Evolutionary conservation across 129 eudicot species (phyloP), one percentile per base, ranked within the genome.

Genomic region (Flaveria robusta): DNA sequence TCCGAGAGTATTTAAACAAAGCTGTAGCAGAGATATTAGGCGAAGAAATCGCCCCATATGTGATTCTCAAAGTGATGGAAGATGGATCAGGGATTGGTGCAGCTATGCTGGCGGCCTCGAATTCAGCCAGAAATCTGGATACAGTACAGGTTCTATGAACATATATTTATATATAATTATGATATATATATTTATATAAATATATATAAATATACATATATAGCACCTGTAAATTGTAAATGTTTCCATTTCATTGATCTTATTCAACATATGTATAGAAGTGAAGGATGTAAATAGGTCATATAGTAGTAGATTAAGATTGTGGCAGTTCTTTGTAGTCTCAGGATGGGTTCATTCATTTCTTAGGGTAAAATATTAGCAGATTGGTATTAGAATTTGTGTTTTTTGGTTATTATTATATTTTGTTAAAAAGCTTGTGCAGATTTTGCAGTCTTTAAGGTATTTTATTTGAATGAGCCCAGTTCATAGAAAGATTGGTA

Each of bases 51-150:
- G 82, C 96, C 13, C 87, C 92, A 2, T 79, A 85, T 64, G 96
- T 93, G 45, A 73, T 77, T 43, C 87, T 93, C 2, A 87, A 82
- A 80, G 87, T 82, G 20, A 87, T 81, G 74, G 97, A 93, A 81
- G 98, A 93, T 72, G 98, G 98, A 27, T 93, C 98, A 16, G 98
- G 97, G 58, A 90, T 85, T 55, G 98, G 98, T n/a, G 88, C 97
- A 24, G 98, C 97, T 47, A 89, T 93, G 77, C 77, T 93, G 51
- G 98, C 98, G 18, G 98, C 98, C 16, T 82, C 97, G 31, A 77
- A 93, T 81, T 86, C 93, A 29, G 58, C 85, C 54, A 46, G 77
- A 58, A 72, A 39, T 79, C 87, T 85, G 82, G 91, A 89, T 89
- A 82, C 84, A 68, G 79, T 90, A 87, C 88, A 85, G 88, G 72